Conservation (phyloP, 164 flowering plant genomes). For the Umbellularia californica region DNA sequence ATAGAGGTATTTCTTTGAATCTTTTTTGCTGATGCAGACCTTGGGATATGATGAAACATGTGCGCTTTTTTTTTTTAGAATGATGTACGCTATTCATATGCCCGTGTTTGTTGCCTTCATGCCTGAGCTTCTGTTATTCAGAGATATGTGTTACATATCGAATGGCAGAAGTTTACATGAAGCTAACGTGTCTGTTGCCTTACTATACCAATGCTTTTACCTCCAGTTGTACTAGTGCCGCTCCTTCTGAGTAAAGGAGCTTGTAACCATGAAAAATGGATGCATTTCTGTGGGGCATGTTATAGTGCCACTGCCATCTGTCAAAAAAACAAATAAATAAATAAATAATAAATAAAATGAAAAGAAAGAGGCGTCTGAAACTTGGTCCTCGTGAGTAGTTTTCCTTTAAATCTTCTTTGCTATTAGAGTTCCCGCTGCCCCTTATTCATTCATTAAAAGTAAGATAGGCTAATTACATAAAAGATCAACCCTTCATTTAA, state of each 20-base stretch:
- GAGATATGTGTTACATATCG: background rate
- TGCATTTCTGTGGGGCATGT: background rate
- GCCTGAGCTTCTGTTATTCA: background rate
- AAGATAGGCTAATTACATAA: too few species aligned
- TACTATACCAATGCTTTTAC: background rate
- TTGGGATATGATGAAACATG: background rate
- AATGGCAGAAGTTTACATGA: background rate
- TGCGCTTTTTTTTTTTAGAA: background rate
- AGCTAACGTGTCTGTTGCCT: background rate
- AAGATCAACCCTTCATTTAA: too few species aligned
- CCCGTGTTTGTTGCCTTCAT: background rate
- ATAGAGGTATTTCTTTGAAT: conserved; percentile 37
- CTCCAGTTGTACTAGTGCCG: background rate
- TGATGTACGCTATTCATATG: background rate
- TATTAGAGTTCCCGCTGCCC: too few species aligned
- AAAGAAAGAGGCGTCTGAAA: background rate
- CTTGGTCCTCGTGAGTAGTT: background rate
- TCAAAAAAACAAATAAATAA: too few species aligned
- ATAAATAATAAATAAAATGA: too few species aligned
- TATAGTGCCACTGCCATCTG: too few species aligned
- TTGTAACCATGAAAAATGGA: background rate
- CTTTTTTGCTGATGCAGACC: background rate
- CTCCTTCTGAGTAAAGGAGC: background rate
- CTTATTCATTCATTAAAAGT: too few species aligned
- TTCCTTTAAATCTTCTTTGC: too few species aligned